Conservation (phyloP, 495 filamentous ascomycete species). For the Penicillium samsonianum region DNA sequence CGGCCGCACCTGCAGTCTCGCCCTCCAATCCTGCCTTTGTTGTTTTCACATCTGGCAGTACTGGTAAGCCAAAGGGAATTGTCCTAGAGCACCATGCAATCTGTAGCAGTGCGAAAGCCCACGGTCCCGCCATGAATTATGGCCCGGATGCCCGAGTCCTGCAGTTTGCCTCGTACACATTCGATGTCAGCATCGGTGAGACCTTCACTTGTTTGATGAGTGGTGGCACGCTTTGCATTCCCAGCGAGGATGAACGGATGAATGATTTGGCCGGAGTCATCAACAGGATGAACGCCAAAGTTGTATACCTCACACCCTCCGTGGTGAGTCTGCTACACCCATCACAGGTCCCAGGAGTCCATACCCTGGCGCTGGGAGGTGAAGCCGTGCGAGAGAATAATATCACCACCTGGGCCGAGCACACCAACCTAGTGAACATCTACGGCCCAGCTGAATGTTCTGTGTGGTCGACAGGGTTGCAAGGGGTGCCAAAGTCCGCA, state of each 20-base stretch:
- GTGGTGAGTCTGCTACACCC: not conserved
- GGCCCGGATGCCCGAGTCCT: slow-evolving; percentile 7
- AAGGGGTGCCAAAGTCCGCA: not conserved
- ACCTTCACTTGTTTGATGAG: slow-evolving; percentile 20
- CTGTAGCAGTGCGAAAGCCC: slow-evolving; percentile 8
- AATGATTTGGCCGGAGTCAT: slow-evolving; percentile 33
- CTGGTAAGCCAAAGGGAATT: slow-evolving; percentile 43
- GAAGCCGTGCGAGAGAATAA: not conserved
- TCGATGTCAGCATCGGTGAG: not conserved
- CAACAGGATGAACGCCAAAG: slow-evolving; percentile 22
- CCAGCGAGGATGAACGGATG: slow-evolving; percentile 38
- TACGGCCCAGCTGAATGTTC: not conserved
- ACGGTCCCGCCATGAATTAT: slow-evolving; percentile 46
- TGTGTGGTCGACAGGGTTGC: not conserved
- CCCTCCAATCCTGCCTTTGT: slow-evolving; percentile 25
- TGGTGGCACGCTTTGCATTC: slow-evolving; percentile 49
- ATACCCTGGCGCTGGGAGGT: not conserved
- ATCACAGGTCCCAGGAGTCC: not conserved
- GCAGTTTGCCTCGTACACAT: not conserved
- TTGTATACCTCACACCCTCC: not conserved
- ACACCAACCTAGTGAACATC: not conserved
- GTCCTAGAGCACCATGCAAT: slow-evolving; percentile 35
- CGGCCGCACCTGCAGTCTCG: not conserved
- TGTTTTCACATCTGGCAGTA: slow-evolving; percentile 39
- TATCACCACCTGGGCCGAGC: not conserved